Base-by-base conservation (phyloP, 768 basidiomycete species). In the Clathrus columnatus region DNA sequence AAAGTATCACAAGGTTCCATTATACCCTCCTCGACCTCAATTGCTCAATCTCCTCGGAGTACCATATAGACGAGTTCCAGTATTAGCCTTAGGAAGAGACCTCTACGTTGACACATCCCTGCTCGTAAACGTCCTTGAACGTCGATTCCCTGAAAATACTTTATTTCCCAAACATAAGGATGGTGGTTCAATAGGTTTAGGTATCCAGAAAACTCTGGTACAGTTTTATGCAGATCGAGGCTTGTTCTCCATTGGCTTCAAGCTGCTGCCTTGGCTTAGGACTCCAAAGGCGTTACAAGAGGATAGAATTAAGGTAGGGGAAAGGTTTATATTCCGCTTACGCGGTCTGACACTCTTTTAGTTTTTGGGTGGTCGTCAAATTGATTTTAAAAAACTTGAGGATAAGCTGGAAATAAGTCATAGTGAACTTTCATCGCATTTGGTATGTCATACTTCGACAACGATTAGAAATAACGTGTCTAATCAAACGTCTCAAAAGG, bases 41-140 rank as follows among this genome's bases (percentile, higher is more conserved):
- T 73, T 83, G 49, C 73, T 78, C 49, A 74, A 76, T 20, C 62
- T 74, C 1, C 70, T 72, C 20, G 82, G 80, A 2, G 66, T 83
- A 10, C 67, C 68, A 23, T 82, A 83, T 64, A 78, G 82, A 10
- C 74, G 78, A 14, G 79, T 84, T 23, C 81, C 81, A 8, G 69
- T 83, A 21, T 71, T 82, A 7, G 78, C 81, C 7, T 78, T 83
- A 44, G 81, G 81, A 14, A 78, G 76, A 60, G 80, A 83, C 61
- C 69, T 83, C 2, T 82, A 81, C 65, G 80, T 77, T 62, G 81
- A 82, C 64, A 81, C 78, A 69, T 76, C 73, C 53, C 68, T 82
- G 59, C 81, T 82, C 49, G 72, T 71, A 11, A 63, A 72, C 20
- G 72, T 68, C 2, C 72, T 83, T 17, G 82, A 83, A 60, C 73